These are phyloP conservation scores for Penicillium atrosanguineum DNA, from an alignment of 495 filamentous ascomycete species.

Conservation along the genomic window DNA sequence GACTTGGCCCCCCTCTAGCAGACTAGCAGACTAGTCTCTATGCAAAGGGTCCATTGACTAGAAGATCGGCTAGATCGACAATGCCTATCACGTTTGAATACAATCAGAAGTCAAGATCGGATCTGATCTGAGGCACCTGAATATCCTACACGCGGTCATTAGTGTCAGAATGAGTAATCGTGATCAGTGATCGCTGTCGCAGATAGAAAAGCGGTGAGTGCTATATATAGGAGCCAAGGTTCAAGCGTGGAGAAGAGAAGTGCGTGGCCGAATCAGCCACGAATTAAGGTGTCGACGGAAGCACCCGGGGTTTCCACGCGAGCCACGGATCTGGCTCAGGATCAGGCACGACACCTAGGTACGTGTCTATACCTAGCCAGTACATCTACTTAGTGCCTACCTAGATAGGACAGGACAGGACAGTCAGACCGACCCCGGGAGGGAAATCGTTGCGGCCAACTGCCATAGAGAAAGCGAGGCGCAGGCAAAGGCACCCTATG, in stretches of 20 bases:
- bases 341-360: neutral
- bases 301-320: constrained; percentile 4
- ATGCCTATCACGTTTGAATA: neutral
- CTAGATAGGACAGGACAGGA: neutral
- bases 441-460: neutral
- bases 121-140: neutral
- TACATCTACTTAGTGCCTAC: too few species aligned
- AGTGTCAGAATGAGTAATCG: neutral
- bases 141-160: too few species aligned
- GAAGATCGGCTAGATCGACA: too few species aligned
- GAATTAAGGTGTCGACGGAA: constrained; percentile 15
- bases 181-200: neutral
- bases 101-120: neutral
- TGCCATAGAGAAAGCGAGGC: neutral
- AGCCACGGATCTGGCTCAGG: neutral
- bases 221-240: constrained; percentile 5
- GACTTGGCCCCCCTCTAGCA: neutral
- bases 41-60: too few species aligned
- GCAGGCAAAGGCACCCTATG: neutral
- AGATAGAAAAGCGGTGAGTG: neutral
- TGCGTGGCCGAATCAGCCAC: constrained; percentile 2
- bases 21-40: neutral
- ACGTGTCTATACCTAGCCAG: neutral
- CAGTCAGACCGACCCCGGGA: too few species aligned
- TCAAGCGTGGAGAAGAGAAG: neutral